Evolutionary conservation across 371 early-diverging fungal species (phyloP).

Genomic region (Mortierella sp.): DNA sequence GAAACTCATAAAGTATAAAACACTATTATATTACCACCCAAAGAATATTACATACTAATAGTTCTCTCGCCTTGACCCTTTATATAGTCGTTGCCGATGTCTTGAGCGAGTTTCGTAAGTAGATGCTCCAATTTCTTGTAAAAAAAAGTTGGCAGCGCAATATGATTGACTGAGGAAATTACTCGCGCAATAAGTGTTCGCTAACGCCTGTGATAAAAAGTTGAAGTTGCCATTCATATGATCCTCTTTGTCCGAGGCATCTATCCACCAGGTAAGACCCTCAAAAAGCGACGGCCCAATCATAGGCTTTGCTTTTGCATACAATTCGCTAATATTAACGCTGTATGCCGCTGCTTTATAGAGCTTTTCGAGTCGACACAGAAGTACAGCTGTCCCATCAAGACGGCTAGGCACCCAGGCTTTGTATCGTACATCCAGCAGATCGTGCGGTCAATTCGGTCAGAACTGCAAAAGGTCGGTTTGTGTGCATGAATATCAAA

Average conservation of each 20-base stretch:
- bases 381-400: constrained; percentile 48
- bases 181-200: background rate
- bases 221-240: constrained; percentile 54
- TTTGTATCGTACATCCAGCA: constrained; percentile 32
- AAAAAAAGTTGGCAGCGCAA: too few species aligned
- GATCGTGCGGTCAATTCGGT: constrained; percentile 26
- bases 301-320: background rate
- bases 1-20: too few species aligned
- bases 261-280: constrained; percentile 50
- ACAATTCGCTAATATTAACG: background rate
- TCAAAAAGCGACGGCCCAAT: background rate
- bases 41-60: background rate
- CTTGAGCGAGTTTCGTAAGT: constrained; percentile 20
- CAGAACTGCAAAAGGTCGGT: constrained; percentile 35
- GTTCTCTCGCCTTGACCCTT: background rate
- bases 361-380: constrained; percentile 50
- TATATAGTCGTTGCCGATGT: constrained; percentile 20
- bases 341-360: background rate
- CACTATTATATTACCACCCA: too few species aligned
- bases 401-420: constrained; percentile 46
- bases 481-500: background rate
- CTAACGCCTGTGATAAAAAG: background rate
- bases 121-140: background rate
- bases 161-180: too few species aligned
- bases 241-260: constrained; percentile 50